Percentiles rank a stretch among this genome's conserved stretches.
phyloP scores from a whole-genome alignment of 768 basidiomycete genomes.

The Sistotremastrum niveocremeum region DNA sequence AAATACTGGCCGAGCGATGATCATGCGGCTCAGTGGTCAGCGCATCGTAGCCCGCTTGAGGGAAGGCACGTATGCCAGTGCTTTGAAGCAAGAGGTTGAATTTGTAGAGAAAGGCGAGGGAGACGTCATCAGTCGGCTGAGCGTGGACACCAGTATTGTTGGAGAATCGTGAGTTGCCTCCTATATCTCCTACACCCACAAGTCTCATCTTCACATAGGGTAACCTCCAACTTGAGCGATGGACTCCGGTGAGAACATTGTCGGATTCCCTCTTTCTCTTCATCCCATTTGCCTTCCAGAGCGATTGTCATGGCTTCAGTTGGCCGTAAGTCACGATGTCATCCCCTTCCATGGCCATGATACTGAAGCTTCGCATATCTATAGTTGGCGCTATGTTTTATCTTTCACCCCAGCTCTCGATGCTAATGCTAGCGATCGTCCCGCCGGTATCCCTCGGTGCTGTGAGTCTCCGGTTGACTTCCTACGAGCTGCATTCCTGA shows the following conservation, averaged over 20 bases:
- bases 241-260: conserved; percentile 23
- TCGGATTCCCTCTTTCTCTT: not conserved
- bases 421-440: conserved; percentile 87
- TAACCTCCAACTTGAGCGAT: conserved; percentile 33
- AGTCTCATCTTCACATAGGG: conserved; percentile 13
- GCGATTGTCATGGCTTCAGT: conserved; percentile 90
- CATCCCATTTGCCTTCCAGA: conserved; percentile 19
- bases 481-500: conserved; percentile 6
- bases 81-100: conserved; percentile 82
- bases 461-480: conserved; percentile 30
- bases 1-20: conserved; percentile 68
- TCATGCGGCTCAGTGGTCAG: conserved; percentile 78
- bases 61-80: conserved; percentile 70
- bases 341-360: not conserved
- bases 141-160: conserved; percentile 84
- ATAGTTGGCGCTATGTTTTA: conserved; percentile 92
- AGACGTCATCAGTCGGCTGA: conserved; percentile 83
- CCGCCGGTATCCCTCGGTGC: conserved; percentile 80
- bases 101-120: conserved; percentile 88
- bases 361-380: not conserved
- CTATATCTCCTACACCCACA: not conserved
- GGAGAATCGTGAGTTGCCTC: conserved; percentile 59
- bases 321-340: conserved; percentile 46
- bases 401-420: conserved; percentile 75
- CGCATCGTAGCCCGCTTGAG: conserved; percentile 82